Evolutionary conservation across 768 basidiomycete genomes (phyloP).

Genomic region (Xerocomellus dryophilus): DNA sequence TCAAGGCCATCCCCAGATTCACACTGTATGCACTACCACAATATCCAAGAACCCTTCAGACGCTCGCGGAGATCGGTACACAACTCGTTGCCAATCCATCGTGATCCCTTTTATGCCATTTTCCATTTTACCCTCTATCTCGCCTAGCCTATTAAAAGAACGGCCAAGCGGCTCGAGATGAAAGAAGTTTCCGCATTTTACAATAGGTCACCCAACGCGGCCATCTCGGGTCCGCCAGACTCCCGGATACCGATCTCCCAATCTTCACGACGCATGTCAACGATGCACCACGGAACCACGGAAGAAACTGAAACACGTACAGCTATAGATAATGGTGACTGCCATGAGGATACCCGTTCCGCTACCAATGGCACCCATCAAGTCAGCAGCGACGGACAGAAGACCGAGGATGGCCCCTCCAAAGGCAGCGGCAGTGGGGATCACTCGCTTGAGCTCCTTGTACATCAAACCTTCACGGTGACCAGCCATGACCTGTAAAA

Average conservation of each 20-base stretch:
- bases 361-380: slow-evolving; percentile 94
- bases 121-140: slow-evolving; percentile 8
- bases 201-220: slow-evolving; percentile 73
- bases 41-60: neutral
- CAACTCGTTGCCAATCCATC: neutral
- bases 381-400: slow-evolving; percentile 85
- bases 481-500: slow-evolving; percentile 66
- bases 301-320: slow-evolving; percentile 3
- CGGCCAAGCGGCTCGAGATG: neutral
- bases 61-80: neutral
- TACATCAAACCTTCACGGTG: slow-evolving; percentile 98
- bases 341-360: slow-evolving; percentile 98
- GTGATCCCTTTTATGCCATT: slow-evolving; percentile 1
- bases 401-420: slow-evolving; percentile 96
- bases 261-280: slow-evolving; percentile 43
- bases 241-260: slow-evolving; percentile 90
- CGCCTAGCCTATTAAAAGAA: slow-evolving; percentile 4
- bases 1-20: neutral
- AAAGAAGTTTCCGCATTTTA: slow-evolving; percentile 33
- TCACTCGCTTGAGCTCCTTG: slow-evolving; percentile 97
- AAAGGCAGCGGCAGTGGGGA: slow-evolving; percentile 95
- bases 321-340: slow-evolving; percentile 95
- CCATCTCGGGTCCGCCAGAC: slow-evolving; percentile 80
- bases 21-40: neutral
- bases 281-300: neutral